These are phyloP conservation scores for Cardamine resedifolia DNA, from an alignment of 345 rosid genomes.

Conservation along the genomic window DNA sequence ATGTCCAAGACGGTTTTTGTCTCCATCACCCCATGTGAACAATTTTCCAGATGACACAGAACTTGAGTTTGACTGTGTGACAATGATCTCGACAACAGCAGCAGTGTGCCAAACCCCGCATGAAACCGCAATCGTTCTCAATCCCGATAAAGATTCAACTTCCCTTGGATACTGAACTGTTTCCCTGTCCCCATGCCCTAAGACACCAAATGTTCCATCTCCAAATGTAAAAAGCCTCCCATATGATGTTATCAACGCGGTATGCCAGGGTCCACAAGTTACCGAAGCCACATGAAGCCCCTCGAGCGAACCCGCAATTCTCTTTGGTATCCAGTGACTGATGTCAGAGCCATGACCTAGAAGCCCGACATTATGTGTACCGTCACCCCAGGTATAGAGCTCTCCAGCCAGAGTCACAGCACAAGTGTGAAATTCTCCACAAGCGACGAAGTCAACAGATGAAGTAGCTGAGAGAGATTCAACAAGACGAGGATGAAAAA, in stretches of 20 bases:
- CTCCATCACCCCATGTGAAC: conserved; percentile 99
- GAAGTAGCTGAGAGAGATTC: conserved; percentile 67
- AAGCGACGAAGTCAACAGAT: conserved; percentile 76
- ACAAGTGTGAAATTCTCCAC: conserved; percentile 97
- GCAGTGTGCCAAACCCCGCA: conserved; percentile 99
- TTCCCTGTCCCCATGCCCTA: conserved; percentile 89
- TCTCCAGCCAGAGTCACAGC: conserved; percentile 92
- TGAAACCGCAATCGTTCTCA: conserved; percentile 81
- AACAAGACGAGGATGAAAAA: conserved; percentile 70
- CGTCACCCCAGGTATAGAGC: conserved; percentile 96
- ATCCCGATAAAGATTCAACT: conserved; percentile 85
- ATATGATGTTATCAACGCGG: conserved; percentile 74
- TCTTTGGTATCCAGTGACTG: conserved; percentile 98
- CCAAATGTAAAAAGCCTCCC: conserved; percentile 97
- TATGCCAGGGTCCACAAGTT: conserved; percentile 97
- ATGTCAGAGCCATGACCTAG: conserved; percentile 90
- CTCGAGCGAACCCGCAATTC: conserved; percentile 85
- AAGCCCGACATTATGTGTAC: conserved; percentile 91
- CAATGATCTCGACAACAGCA: conserved; percentile 93
- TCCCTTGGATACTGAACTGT: conserved; percentile 74
- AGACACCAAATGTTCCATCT: conserved; percentile 95
- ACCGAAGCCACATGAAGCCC: conserved; percentile 89
- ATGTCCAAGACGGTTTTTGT: conserved; percentile 93
- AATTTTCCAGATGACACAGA: conserved; percentile 69
- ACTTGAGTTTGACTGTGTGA: conserved; percentile 77